These are phyloP conservation scores for Collariella sp. DNA, from an alignment of 495 filamentous ascomycete genomes.

Conservation along the genomic window DNA sequence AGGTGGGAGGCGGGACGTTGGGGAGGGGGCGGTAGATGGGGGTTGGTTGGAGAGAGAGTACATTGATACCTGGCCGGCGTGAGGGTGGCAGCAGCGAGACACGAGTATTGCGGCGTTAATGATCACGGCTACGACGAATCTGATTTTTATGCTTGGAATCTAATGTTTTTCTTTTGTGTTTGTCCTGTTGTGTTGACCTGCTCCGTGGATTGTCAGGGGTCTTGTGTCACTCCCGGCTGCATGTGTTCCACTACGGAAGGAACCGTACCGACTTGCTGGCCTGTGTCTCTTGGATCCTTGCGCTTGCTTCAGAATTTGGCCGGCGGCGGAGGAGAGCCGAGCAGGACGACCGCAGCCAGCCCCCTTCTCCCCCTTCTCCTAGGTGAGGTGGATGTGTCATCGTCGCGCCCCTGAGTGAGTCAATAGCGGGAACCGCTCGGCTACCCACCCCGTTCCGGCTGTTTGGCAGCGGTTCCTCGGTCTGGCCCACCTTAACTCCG, in stretches of 20 bases:
- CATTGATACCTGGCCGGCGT: too few relatives aligned
- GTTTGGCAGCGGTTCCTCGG: not conserved
- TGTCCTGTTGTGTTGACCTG: too few relatives aligned
- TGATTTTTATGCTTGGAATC: not conserved
- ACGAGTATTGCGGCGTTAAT: constrained; percentile 10
- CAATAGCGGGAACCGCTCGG: not conserved
- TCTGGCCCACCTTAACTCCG: not conserved
- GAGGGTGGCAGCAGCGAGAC: not conserved
- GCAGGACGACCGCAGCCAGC: too few relatives aligned
- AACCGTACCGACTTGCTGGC: not conserved
- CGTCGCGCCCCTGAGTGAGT: not conserved
- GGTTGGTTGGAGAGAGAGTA: not conserved
- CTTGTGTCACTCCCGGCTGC: too few relatives aligned
- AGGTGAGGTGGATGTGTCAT: too few relatives aligned
- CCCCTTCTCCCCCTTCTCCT: not conserved
- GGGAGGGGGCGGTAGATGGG: not conserved
- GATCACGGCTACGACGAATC: constrained; percentile 13
- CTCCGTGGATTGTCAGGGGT: not conserved
- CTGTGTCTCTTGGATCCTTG: not conserved
- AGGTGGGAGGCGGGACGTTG: not conserved
- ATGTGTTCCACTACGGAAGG: not conserved
- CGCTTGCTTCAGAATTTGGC: too few relatives aligned
- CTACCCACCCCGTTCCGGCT: not conserved
- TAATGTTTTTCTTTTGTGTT: not conserved
- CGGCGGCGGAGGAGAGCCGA: too few relatives aligned